Conservation (phyloP, 495 filamentous ascomycete species). For the Podospora australis region DNA sequence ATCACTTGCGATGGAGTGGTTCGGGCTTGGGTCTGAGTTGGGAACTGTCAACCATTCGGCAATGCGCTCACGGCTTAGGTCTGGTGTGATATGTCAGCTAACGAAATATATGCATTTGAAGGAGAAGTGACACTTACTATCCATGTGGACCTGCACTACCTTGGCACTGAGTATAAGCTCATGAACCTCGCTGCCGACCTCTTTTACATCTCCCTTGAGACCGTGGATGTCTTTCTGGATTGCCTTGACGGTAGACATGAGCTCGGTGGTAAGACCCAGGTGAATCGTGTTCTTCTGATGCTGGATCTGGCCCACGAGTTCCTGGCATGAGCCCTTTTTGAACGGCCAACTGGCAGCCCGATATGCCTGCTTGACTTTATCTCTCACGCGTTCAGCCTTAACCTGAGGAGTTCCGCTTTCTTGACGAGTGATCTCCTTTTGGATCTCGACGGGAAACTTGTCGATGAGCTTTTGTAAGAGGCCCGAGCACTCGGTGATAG, state of each 20-base stretch:
- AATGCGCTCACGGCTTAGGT: not conserved
- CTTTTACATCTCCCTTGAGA: conserved; percentile 1
- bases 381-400: not conserved
- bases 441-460: not conserved
- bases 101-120: too few species aligned
- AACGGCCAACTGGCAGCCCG: not conserved
- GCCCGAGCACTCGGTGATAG: not conserved
- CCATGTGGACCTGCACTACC: not conserved
- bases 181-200: not conserved
- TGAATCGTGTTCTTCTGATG: conserved; percentile 19
- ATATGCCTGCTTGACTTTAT: not conserved
- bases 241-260: conserved; percentile 1
- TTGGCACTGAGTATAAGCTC: not conserved
- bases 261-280: conserved; percentile 4
- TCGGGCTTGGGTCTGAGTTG: conserved; percentile 15
- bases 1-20: conserved; percentile 1
- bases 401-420: too few species aligned
- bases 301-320: not conserved
- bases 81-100: too few species aligned
- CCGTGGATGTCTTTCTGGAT: conserved; percentile 1
- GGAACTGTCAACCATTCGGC: conserved; percentile 6
- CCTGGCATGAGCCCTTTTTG: not conserved
- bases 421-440: not conserved
- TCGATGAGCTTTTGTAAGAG: not conserved
- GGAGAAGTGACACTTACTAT: too few species aligned